These are phyloP conservation scores for Fusarium sp. DNA, from an alignment of 2,329 filamentous ascomycete genomes.

Conservation along the genomic window DNA sequence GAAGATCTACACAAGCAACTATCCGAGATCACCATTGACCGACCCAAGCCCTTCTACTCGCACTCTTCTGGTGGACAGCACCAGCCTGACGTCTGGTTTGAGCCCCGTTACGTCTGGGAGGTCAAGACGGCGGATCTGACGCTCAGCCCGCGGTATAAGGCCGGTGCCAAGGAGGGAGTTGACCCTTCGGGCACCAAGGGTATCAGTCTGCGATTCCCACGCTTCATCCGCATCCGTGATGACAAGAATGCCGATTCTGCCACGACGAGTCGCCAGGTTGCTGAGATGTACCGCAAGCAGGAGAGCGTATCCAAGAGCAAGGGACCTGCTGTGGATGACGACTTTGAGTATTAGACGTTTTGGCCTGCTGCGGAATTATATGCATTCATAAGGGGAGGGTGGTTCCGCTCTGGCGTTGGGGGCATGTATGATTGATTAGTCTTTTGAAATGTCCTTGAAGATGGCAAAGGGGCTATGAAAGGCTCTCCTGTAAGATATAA, in stretches of 20 bases:
- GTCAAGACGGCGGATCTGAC: constrained; percentile 97
- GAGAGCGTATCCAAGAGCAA: constrained; percentile 90
- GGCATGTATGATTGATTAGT: background rate
- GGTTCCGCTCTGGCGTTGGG: constrained; percentile 29
- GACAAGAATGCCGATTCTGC: constrained; percentile 97
- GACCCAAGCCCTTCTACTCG: constrained; percentile 92
- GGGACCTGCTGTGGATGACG: constrained; percentile 89
- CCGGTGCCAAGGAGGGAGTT: constrained; percentile 85
- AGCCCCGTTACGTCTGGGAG: constrained; percentile 95
- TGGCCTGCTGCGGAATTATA: background rate
- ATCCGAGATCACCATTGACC: constrained; percentile 83
- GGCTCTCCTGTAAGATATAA: constrained; percentile 3
- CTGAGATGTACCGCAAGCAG: constrained; percentile 97
- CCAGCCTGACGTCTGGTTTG: constrained; percentile 98
- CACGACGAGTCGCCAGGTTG: constrained; percentile 85
- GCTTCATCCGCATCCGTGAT: constrained; percentile 91
- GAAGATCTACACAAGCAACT: constrained; percentile 85
- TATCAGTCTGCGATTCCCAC: constrained; percentile 89
- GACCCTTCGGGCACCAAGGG: constrained; percentile 79
- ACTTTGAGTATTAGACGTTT: constrained; percentile 88
- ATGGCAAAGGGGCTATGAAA: constrained; percentile 8
- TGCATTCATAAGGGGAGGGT: background rate
- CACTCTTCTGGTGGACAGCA: constrained; percentile 88
- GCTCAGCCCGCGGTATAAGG: constrained; percentile 91
- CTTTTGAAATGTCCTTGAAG: background rate